Base-by-base conservation (phyloP, 139 green algal genomes). In the Bryopsis sp. region DNA sequence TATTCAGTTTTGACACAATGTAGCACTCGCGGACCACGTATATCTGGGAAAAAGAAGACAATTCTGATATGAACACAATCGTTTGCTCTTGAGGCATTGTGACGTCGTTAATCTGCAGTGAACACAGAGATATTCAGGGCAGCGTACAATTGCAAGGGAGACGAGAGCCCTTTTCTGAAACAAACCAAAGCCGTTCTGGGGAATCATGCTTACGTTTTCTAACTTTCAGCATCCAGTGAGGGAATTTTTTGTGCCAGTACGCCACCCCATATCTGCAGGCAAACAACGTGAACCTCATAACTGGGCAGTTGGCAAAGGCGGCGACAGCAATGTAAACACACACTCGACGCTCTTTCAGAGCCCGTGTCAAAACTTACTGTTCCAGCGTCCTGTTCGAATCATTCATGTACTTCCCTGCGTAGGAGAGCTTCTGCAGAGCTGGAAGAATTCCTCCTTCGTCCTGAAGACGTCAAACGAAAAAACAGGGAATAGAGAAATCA, bases 231-330 rank as follows among this genome's bases (percentile, higher is more conserved):
- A 85, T 78, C 90, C 90, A 97, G 72, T 92, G 68, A 0, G 88
- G 90, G 75, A 97, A 97, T 70, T 87, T 92, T 19, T 50, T 63
- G 64, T 92, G 77, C 90, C 90, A 97, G 75, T 95, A 95, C 0
- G 73, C 70, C 24, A 96, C 68, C 19, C 90, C 89, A 38, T 95
- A 93, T 58, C 80, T 90, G 73, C 65, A 76, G 26, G 7, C 24
- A 2, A 43, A 68, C 24, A 36, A 47, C 3, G n/a, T 59, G 48
- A 32, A 34, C 19, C 47, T 58, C 2, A 29, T 32, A 48, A 31
- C 48, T 31, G 5, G 24, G 24, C 3, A 4, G 65, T 72, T 35
- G 24, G 8, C 28, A 26, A 26, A 32, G 33, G 26, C 2, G 28
- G 2, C 6, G 31, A n/a, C 29, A 26, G 7, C 28, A 28, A 69